phyloP scores from a whole-genome alignment of 768 basidiomycete genomes.

The Chiua virens region DNA sequence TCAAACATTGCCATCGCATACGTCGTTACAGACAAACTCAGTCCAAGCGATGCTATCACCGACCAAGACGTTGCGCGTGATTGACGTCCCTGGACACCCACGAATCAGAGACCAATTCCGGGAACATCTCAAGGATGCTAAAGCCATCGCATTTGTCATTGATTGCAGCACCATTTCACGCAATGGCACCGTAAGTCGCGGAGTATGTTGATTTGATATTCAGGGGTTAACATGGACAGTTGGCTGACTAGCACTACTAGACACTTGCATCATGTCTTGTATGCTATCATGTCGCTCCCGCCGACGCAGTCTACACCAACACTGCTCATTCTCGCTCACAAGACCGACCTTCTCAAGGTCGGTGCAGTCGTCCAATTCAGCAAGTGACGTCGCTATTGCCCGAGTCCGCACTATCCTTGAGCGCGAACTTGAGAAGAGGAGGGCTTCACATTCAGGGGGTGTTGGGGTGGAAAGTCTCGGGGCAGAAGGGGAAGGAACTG shows the following conservation, averaged over 20 bases:
- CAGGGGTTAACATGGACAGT: neutral
- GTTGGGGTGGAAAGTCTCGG: constrained; percentile 75
- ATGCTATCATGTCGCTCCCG: constrained; percentile 68
- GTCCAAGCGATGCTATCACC: constrained; percentile 45
- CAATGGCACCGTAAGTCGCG: constrained; percentile 69
- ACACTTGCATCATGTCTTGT: constrained; percentile 70
- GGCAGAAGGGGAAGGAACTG: constrained; percentile 60
- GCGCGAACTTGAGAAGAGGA: constrained; percentile 80
- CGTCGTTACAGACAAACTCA: constrained; percentile 74
- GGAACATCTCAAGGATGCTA: constrained; percentile 62
- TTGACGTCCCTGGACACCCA: constrained; percentile 87
- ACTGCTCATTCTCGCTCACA: constrained; percentile 73
- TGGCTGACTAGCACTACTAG: constrained; percentile 36
- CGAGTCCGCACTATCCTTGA: constrained; percentile 79
- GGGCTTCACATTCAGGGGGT: constrained; percentile 59
- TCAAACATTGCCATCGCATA: constrained; percentile 65
- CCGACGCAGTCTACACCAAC: constrained; percentile 64
- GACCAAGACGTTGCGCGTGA: constrained; percentile 49
- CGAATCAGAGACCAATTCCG: constrained; percentile 72
- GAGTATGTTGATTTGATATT: constrained; percentile 55
- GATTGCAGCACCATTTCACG: constrained; percentile 78
- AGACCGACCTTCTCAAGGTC: constrained; percentile 66
- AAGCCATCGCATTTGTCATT: constrained; percentile 73
- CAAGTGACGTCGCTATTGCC: constrained; percentile 55
- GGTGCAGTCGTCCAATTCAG: constrained; percentile 33